Conservation (phyloP, 306 rosid species). For the Geum urbanum region DNA sequence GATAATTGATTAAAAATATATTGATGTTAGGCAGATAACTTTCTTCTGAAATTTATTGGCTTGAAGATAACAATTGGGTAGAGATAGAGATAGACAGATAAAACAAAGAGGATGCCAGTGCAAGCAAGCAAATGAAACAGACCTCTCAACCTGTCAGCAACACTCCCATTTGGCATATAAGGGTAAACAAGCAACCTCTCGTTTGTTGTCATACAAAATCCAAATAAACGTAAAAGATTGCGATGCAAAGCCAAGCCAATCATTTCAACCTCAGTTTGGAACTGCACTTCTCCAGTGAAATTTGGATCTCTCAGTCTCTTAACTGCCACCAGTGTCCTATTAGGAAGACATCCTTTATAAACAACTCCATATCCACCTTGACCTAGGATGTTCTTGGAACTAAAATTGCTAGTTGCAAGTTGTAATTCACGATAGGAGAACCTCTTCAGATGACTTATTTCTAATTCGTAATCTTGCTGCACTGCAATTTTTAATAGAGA, state of each 20-base stretch:
- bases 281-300: slow-evolving; percentile 94
- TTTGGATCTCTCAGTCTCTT: slow-evolving; percentile 95
- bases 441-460: slow-evolving; percentile 80
- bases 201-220: slow-evolving; percentile 78
- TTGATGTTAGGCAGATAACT: neutral
- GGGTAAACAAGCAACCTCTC: slow-evolving; percentile 97
- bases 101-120: neutral
- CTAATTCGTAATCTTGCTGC: slow-evolving; percentile 86
- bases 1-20: neutral
- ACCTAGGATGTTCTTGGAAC: slow-evolving; percentile 66
- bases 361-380: slow-evolving; percentile 98
- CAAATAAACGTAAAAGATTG: slow-evolving; percentile 76
- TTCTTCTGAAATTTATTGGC: neutral
- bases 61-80: neutral
- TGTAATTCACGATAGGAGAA: slow-evolving; percentile 86
- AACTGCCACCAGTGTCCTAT: slow-evolving; percentile 75
- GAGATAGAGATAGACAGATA: neutral
- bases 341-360: slow-evolving; percentile 86
- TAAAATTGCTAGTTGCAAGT: slow-evolving; percentile 76
- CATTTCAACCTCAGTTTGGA: slow-evolving; percentile 98
- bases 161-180: slow-evolving; percentile 91
- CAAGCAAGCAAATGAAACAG: slow-evolving; percentile 31
- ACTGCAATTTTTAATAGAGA: slow-evolving; percentile 46
- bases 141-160: slow-evolving; percentile 97
- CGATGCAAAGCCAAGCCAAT: slow-evolving; percentile 97